Percentiles rank a stretch among this genome's conserved stretches.
These are phyloP conservation scores for Wickerhamiella parazyma DNA, from an alignment of 805 yeast species.

Conservation along the genomic window DNA sequence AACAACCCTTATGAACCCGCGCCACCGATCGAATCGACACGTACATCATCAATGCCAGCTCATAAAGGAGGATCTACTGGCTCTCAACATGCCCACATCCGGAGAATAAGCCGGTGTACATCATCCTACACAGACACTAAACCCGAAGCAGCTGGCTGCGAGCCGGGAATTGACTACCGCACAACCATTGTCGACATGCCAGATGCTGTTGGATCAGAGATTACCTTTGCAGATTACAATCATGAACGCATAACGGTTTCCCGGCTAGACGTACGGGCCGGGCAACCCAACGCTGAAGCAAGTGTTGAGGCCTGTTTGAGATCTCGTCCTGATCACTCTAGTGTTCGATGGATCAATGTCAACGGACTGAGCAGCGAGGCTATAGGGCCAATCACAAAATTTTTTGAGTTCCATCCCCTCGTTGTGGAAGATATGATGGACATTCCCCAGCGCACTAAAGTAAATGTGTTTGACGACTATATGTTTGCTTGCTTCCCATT, in stretches of 20 bases:
- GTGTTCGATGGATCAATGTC: conserved; percentile 43
- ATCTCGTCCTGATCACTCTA: conserved; percentile 34
- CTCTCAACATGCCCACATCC: background rate
- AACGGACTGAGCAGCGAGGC: conserved; percentile 54
- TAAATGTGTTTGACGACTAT: conserved; percentile 39
- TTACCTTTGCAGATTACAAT: conserved; percentile 42
- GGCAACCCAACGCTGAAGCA: conserved; percentile 7
- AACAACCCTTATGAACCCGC: background rate
- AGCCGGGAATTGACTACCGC: conserved; percentile 43
- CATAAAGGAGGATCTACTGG: no score
- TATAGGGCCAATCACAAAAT: conserved; percentile 33
- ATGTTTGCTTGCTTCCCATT: conserved; percentile 44
- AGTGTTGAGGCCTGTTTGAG: conserved; percentile 21
- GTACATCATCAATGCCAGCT: background rate
- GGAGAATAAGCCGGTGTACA: background rate
- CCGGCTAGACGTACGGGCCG: conserved; percentile 29
- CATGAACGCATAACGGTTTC: conserved; percentile 32
- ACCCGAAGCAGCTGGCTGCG: conserved; percentile 33
- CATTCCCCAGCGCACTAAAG: conserved; percentile 46
- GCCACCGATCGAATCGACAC: no score
- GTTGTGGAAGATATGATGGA: conserved; percentile 53
- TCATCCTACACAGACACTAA: background rate
- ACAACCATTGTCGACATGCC: conserved; percentile 38
- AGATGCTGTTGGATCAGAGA: conserved; percentile 38
- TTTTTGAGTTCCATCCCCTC: conserved; percentile 37